phyloP scores from a whole-genome alignment of 2,329 filamentous ascomycete genomes.

The Aspergillus sp. region DNA sequence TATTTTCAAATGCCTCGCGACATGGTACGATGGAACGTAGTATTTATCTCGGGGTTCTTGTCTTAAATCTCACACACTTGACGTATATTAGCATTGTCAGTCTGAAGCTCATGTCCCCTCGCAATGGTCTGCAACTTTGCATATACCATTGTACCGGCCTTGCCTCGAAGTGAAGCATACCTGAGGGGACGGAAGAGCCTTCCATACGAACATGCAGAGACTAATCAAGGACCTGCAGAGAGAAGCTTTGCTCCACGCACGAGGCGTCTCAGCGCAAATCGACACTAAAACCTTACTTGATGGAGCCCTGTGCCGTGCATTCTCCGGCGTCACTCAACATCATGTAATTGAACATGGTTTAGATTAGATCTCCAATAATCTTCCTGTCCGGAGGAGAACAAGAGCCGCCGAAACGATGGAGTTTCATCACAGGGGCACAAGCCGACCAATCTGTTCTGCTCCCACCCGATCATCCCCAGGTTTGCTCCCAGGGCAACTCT shows the following conservation, averaged over 20 bases:
- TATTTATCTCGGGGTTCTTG: no score
- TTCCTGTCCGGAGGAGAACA: not conserved
- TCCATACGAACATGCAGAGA: not conserved
- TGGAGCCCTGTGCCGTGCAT: not conserved
- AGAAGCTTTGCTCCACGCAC: slow-evolving; percentile 4
- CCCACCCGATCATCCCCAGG: not conserved
- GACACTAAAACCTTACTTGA: not conserved
- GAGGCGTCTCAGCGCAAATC: not conserved
- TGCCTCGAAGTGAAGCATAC: not conserved
- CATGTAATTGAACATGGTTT: not conserved
- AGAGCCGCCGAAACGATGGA: not conserved
- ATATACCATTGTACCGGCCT: not conserved
- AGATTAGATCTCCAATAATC: not conserved
- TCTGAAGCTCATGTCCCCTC: no score
- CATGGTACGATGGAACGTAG: no score
- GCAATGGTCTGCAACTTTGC: not conserved
- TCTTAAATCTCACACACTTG: no score
- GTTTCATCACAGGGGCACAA: not conserved
- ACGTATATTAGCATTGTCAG: no score
- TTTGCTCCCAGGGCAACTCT: not conserved
- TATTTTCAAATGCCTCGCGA: no score
- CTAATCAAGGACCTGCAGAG: slow-evolving; percentile 2
- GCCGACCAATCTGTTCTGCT: not conserved
- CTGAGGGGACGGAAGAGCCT: not conserved
- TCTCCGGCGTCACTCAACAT: not conserved